Conservation (phyloP, 2,329 filamentous ascomycete species). For the Leptographium lundbergii region DNA sequence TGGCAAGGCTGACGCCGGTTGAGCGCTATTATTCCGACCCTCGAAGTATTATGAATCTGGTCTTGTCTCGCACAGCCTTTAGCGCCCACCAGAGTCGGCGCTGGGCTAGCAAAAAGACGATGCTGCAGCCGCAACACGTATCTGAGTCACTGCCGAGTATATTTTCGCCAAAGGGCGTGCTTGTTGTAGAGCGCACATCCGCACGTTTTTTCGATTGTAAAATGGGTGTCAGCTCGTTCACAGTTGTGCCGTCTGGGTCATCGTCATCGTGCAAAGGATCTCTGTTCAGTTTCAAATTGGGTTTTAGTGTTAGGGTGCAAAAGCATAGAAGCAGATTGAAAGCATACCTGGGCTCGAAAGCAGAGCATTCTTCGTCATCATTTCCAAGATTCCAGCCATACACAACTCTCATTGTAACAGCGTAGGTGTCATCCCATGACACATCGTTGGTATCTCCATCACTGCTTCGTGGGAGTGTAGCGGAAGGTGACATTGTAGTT, state of each 20-base stretch:
- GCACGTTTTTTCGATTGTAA: not conserved
- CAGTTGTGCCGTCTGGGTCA: not conserved
- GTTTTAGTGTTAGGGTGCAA: not conserved
- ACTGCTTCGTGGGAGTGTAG: not conserved
- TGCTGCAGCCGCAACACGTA: not conserved
- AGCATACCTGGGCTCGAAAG: not conserved
- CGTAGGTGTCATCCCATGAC: conserved; percentile 4
- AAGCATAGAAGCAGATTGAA: not conserved
- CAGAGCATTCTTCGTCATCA: not conserved
- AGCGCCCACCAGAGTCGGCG: not conserved
- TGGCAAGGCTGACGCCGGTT: too few relatives aligned
- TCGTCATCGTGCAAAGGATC: not conserved
- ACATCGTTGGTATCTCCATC: not conserved
- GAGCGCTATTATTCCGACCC: too few relatives aligned
- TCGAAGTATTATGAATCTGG: not conserved
- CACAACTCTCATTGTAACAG: conserved; percentile 3
- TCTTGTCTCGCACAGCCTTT: not conserved
- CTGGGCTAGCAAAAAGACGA: not conserved
- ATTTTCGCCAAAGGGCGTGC: not conserved
- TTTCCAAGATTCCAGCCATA: not conserved
- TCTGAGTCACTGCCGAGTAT: not conserved
- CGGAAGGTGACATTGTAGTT: not conserved
- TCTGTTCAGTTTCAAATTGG: not conserved
- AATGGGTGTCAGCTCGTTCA: not conserved
- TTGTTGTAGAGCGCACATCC: not conserved